Evolutionary conservation across 202 grass and related monocot genomes (phyloP).

Genomic region (Digitaria exilis): DNA sequence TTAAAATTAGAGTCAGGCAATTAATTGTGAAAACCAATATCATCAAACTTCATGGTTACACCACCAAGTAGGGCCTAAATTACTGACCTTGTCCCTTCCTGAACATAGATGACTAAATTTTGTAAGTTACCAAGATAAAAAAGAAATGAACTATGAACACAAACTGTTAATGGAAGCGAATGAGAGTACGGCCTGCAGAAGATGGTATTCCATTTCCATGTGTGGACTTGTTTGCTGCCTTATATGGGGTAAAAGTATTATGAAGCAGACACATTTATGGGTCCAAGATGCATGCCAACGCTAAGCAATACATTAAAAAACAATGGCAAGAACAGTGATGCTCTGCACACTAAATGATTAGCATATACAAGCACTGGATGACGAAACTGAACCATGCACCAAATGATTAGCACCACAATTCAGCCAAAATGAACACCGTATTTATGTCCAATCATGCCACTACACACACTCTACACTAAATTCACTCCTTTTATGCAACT

Average conservation of each 20-base stretch:
- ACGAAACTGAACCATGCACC: background rate
- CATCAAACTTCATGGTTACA: background rate
- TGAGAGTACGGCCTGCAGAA: background rate
- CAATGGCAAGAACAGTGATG: background rate
- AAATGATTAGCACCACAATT: background rate
- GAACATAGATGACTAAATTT: background rate
- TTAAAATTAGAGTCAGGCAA: background rate
- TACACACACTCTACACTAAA: background rate
- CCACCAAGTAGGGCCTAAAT: background rate
- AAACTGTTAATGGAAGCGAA: background rate
- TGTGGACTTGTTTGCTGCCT: background rate
- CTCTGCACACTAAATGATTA: background rate
- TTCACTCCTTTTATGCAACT: background rate
- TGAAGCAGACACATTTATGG: slow-evolving; percentile 4
- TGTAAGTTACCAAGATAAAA: background rate
- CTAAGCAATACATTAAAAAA: background rate
- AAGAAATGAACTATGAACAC: background rate
- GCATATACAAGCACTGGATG: background rate
- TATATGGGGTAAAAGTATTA: background rate
- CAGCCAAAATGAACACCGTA: background rate
- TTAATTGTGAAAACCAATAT: background rate
- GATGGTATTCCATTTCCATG: background rate
- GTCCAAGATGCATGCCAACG: background rate
- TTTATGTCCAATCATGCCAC: background rate
- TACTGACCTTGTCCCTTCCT: background rate